Conservation (phyloP, 805 yeast species). For the Candida boleticola region DNA sequence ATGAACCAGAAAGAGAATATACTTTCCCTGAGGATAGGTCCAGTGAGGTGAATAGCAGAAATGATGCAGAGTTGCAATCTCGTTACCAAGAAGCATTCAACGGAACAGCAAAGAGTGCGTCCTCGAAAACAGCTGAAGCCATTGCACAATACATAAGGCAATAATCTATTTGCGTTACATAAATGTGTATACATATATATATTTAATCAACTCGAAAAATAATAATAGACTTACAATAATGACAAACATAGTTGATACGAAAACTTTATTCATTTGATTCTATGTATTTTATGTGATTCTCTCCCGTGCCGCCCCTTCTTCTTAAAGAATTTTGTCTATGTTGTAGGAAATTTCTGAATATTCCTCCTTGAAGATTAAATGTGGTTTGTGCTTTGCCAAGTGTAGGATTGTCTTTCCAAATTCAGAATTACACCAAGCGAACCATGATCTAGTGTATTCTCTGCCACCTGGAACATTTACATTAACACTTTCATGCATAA, state of each 20-base stretch:
- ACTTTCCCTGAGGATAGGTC: conserved; percentile 67
- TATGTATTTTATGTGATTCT: too few species aligned
- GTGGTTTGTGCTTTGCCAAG: conserved; percentile 70
- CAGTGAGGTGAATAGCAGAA: conserved; percentile 53
- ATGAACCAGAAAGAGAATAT: conserved; percentile 57
- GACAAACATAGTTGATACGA: neutral
- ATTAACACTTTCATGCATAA: conserved; percentile 79
- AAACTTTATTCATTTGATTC: too few species aligned
- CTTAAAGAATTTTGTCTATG: conserved; percentile 20
- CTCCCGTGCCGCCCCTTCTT: too few species aligned
- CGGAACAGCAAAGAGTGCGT: conserved; percentile 55
- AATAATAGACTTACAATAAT: neutral
- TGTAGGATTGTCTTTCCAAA: conserved; percentile 85
- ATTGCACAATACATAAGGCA: conserved; percentile 64
- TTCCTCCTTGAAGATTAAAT: conserved; percentile 57
- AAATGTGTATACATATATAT: neutral
- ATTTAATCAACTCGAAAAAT: too few species aligned
- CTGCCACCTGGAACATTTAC: conserved; percentile 51
- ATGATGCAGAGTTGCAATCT: conserved; percentile 54
- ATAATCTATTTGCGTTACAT: conserved; percentile 6
- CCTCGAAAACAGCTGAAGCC: conserved; percentile 67
- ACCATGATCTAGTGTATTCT: conserved; percentile 82
- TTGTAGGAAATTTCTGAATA: conserved; percentile 24
- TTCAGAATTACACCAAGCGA: conserved; percentile 92
- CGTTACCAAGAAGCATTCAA: conserved; percentile 76